Evolutionary conservation across 805 yeast species (phyloP), one percentile per base, ranked within the genome.

Genomic region (Monosporozyma yasuniensis): DNA sequence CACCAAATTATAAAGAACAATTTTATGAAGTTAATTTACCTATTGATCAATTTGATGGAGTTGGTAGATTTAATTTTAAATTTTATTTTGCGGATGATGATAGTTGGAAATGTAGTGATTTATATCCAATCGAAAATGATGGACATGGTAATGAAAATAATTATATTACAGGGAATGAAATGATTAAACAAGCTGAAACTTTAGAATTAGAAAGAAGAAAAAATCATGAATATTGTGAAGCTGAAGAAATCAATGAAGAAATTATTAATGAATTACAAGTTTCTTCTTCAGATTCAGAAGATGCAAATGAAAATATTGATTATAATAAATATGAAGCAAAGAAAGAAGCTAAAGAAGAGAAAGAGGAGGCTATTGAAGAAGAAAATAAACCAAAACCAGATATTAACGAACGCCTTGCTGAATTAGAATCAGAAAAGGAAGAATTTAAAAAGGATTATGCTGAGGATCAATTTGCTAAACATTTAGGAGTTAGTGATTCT

Each of bases 71-170:
- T 28, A 64, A 59, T 21, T 76, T 75, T 64, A 76, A 76, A 69
- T 84, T 76, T 61, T 39, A 39, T 21, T 21, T 39, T 21, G 76
- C 83, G 47, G 88, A 83, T 42, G 88, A 84, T 62, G 87, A 81
- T 41, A 73, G 75, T 43, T 84, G 89, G 89, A 58, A 59, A 10
- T 61, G 69, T n/a, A 72, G 69, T 48, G 60, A 61, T 1, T 58
- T 60, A 3, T 77, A 70, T 52, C 66, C 65, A 47, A 61, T 69
- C 19, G 75, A 74, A 49, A 21, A 3, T 1, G 71, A 67, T 39
- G 83, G 77, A 53, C 61, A 68, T 30, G 71, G 72, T 1, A 67
- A 65, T 46, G 60, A 61, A 34, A 72, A 73, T 57, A 73, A 72
- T 55, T 70, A 61, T 43, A 51, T 72, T 12, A 44, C 47, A 5